phyloP scores from a whole-genome alignment of 2,329 filamentous ascomycete species.

The Thielaviopsis euricoi region DNA sequence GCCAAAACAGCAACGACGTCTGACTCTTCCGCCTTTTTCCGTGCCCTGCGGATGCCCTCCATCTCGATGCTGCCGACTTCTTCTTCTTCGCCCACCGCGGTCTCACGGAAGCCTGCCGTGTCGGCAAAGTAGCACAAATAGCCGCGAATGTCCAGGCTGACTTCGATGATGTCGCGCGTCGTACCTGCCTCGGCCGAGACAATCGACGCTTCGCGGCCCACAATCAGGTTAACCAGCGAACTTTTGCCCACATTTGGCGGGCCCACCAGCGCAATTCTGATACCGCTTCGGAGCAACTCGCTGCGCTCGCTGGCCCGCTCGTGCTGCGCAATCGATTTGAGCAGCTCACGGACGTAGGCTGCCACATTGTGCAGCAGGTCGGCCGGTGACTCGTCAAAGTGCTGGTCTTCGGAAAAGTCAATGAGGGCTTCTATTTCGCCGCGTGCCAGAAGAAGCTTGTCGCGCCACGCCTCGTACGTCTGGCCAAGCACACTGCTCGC shows the following conservation, averaged over 20 bases:
- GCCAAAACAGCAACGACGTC: constrained; percentile 73
- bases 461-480: constrained; percentile 72
- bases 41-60: constrained; percentile 81
- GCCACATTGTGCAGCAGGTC: constrained; percentile 57
- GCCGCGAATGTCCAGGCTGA: constrained; percentile 73
- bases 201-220: constrained; percentile 86
- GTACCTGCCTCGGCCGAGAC: constrained; percentile 88
- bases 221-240: constrained; percentile 76
- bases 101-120: constrained; percentile 68
- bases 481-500: constrained; percentile 51
- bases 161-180: constrained; percentile 85
- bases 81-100: constrained; percentile 10
- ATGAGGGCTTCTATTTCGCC: constrained; percentile 91
- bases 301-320: constrained; percentile 63
- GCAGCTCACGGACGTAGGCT: constrained; percentile 42
- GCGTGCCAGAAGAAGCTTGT: constrained; percentile 58
- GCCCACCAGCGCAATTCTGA: constrained; percentile 71
- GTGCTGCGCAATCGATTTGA: constrained; percentile 48
- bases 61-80: constrained; percentile 60
- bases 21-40: constrained; percentile 62
- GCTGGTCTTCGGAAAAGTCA: constrained; percentile 93
- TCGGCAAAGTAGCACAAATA: constrained; percentile 91
- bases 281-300: constrained; percentile 70
- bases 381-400: constrained; percentile 76
- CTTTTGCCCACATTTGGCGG: constrained; percentile 93